A percentile compares a stretch with the other conserved stretches of the same genome.
Conservation (phyloP, 2,329 filamentous ascomycete genomes). For the Periconia digitata region DNA sequence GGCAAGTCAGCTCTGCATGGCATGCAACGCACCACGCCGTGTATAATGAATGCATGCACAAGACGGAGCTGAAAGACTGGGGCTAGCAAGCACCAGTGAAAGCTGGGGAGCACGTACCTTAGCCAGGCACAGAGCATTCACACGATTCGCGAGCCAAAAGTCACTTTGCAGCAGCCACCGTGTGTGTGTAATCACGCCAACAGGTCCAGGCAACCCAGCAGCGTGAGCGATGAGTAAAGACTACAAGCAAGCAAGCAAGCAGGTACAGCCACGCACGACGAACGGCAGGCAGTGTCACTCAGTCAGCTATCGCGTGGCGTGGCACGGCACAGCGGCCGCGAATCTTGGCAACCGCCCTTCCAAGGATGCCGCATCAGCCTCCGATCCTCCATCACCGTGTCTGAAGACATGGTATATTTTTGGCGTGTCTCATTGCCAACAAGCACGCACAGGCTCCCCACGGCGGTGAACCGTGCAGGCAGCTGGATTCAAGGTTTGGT, state of each 20-base stretch:
- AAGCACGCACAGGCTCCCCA: too few relatives aligned
- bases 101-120: not conserved
- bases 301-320: too few relatives aligned
- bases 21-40: not conserved
- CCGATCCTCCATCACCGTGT: too few relatives aligned
- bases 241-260: not conserved
- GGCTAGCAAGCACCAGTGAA: not conserved
- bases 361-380: too few relatives aligned
- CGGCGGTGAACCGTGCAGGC: too few relatives aligned
- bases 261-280: not conserved
- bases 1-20: slow-evolving; percentile 19
- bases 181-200: not conserved
- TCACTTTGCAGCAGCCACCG: too few relatives aligned
- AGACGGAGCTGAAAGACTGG: not conserved
- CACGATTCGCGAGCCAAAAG: not conserved
- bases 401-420: too few relatives aligned
- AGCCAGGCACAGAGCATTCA: not conserved
- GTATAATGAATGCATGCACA: not conserved
- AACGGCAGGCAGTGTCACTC: not conserved
- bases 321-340: not conserved
- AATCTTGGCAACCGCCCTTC: not conserved
- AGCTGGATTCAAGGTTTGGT: too few relatives aligned
- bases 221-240: not conserved
- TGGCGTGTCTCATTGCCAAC: too few relatives aligned
- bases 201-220: not conserved